Evolutionary conservation across 2,329 filamentous ascomycete genomes (phyloP).

Genomic region (Clarireedia paspali): DNA sequence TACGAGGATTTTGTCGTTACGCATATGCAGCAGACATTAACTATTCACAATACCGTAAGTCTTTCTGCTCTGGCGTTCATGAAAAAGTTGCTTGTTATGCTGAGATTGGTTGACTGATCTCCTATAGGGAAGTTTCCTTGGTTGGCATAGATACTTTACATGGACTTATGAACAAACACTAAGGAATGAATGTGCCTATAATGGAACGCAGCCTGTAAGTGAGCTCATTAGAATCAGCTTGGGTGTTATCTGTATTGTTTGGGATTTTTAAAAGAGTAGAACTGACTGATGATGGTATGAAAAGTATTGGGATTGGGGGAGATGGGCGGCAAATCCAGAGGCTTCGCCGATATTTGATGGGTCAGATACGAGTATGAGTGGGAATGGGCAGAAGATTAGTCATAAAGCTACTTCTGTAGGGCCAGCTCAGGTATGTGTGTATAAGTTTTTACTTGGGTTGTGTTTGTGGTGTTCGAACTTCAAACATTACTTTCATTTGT

Average conservation of each 20-base stretch:
- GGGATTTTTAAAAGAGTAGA: slow-evolving; percentile 31
- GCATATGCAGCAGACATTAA: slow-evolving; percentile 29
- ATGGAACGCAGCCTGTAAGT: slow-evolving; percentile 31
- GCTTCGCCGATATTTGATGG: slow-evolving; percentile 49
- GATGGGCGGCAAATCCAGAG: slow-evolving; percentile 37
- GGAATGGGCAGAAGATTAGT: slow-evolving; percentile 34
- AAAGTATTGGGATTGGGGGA: slow-evolving; percentile 39
- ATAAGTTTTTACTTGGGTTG: background rate
- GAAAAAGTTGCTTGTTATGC: background rate
- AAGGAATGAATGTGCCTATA: slow-evolving; percentile 35
- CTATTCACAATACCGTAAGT: slow-evolving; percentile 18
- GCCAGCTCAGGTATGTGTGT: slow-evolving; percentile 28
- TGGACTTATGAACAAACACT: slow-evolving; percentile 36
- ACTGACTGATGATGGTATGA: slow-evolving; percentile 14
- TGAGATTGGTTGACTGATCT: background rate
- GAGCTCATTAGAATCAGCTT: no score
- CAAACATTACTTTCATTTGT: no score
- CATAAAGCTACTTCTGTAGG: slow-evolving; percentile 22
- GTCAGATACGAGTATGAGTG: slow-evolving; percentile 40
- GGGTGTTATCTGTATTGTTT: no score
- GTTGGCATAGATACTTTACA: slow-evolving; percentile 38
- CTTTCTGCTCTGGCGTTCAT: slow-evolving; percentile 16
- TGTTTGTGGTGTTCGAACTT: no score
- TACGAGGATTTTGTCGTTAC: slow-evolving; percentile 33
- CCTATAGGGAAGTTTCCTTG: slow-evolving; percentile 30